phyloP scores from a whole-genome alignment of 106 monocot species.

The Phalaenopsis equestris region DNA sequence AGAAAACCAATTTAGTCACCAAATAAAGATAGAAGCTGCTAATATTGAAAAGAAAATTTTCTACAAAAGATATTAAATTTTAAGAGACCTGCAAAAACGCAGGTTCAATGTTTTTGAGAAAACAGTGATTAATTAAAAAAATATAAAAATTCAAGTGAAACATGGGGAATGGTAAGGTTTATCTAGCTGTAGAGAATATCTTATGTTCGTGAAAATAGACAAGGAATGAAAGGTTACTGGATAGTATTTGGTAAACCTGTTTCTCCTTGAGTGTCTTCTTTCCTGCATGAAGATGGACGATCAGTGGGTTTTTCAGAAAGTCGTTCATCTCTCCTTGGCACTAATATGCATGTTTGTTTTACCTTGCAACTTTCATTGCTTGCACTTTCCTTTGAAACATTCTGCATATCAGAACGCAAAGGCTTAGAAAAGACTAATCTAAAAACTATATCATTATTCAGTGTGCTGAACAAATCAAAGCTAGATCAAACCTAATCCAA shows the following conservation, averaged over 20 bases:
- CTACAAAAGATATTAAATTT: not conserved
- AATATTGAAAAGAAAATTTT: not conserved
- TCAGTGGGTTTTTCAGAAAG: conserved; percentile 23
- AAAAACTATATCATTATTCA: not conserved
- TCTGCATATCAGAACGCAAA: conserved; percentile 31
- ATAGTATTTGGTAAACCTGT: conserved; percentile 20
- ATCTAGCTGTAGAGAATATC: not conserved
- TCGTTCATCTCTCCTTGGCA: conserved; percentile 45
- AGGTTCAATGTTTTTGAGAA: not conserved
- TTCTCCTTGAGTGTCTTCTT: conserved; percentile 36
- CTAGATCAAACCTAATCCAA: not conserved
- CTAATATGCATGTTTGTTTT: conserved; percentile 44
- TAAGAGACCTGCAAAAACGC: not conserved
- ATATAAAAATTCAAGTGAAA: not conserved
- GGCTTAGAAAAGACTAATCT: not conserved
- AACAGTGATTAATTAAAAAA: not conserved
- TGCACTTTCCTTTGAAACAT: conserved; percentile 64
- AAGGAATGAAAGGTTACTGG: not conserved
- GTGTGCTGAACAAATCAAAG: not conserved
- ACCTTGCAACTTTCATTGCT: conserved; percentile 48
- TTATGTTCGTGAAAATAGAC: not conserved
- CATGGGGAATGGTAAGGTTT: not conserved
- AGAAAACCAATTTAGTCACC: not conserved
- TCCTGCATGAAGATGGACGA: conserved; percentile 15
- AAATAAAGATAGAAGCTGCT: not conserved